A percentile compares a stretch with the other conserved stretches of the same genome.
Conservation (phyloP, 257 asterid species). For the Nemophila menziesii region DNA sequence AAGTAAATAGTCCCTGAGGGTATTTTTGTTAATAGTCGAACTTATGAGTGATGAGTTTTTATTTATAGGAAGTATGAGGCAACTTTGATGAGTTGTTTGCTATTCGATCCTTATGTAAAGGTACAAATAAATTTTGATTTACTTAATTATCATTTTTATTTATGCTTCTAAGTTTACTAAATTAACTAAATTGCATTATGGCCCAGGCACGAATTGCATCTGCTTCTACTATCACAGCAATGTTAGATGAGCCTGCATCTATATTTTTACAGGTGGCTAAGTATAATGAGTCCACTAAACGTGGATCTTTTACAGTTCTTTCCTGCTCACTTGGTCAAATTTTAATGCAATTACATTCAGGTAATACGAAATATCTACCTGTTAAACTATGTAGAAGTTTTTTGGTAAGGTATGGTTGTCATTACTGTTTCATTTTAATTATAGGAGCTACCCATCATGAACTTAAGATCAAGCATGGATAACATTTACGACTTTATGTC, state of each 20-base stretch:
- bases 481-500: no score
- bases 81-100: conserved; percentile 81
- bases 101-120: conserved; percentile 74
- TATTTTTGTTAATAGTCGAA: no score
- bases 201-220: conserved; percentile 77
- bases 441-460: no score
- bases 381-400: no score
- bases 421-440: no score
- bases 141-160: background rate
- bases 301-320: conserved; percentile 82
- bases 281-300: conserved; percentile 46
- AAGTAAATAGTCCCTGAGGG: no score
- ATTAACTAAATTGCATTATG: no score
- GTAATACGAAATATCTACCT: no score
- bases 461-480: no score
- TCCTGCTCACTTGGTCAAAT: conserved; percentile 93
- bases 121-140: conserved; percentile 25
- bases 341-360: conserved; percentile 84
- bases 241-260: conserved; percentile 82
- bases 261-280: conserved; percentile 93
- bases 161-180: no score
- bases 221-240: conserved; percentile 60
- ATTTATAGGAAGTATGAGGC: conserved; percentile 63
- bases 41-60: conserved; percentile 11
- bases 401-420: no score